Conservation (phyloP, 345 rosid species). For the Linum tenue region DNA sequence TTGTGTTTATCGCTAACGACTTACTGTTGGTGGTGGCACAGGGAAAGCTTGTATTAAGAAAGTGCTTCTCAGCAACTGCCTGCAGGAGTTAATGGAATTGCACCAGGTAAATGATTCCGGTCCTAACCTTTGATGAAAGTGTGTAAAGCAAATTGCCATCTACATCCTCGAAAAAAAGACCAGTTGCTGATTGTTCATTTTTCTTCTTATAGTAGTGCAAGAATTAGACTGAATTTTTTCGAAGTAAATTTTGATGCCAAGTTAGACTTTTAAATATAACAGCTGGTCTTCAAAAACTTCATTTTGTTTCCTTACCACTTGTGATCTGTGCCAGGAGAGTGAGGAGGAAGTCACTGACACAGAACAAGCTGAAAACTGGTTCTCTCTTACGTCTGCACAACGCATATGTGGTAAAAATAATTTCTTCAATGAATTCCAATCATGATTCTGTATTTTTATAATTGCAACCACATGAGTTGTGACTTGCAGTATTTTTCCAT, state of each 20-base stretch:
- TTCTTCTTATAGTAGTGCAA: neutral
- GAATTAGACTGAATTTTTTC: too few species aligned
- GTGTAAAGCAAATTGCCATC: neutral
- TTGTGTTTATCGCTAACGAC: constrained; percentile 6
- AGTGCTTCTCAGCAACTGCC: constrained; percentile 93
- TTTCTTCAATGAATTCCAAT: neutral
- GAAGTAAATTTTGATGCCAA: too few species aligned
- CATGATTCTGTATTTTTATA: neutral
- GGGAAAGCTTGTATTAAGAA: constrained; percentile 97
- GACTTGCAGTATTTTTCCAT: neutral
- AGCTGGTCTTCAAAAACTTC: too few species aligned
- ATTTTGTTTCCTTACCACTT: neutral
- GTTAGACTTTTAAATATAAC: neutral
- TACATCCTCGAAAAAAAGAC: neutral
- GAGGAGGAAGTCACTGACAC: constrained; percentile 98
- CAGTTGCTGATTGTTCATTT: neutral
- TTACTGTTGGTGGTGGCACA: constrained; percentile 22
- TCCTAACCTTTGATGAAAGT: neutral
- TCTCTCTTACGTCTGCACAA: constrained; percentile 96
- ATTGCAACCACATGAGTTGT: neutral
- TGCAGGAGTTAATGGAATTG: constrained; percentile 98
- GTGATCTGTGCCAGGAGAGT: constrained; percentile 47
- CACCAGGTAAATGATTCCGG: constrained; percentile 57
- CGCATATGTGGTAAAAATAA: constrained; percentile 71
- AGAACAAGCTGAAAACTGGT: constrained; percentile 99